phyloP scores from a whole-genome alignment of 257 asterid species.

The Penstemon eatonii region DNA sequence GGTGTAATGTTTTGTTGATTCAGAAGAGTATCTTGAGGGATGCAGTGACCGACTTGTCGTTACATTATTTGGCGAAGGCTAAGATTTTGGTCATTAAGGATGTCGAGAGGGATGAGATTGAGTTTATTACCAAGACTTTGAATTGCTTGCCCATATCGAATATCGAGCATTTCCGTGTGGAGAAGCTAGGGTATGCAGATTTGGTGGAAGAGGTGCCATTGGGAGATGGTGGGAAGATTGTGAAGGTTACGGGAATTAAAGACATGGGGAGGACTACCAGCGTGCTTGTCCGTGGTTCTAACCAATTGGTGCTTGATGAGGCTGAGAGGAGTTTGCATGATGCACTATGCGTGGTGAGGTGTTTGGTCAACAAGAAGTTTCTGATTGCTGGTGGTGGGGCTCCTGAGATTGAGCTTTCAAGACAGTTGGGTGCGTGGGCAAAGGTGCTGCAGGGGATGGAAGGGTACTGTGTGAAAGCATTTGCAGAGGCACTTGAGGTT shows the following conservation, averaged over 20 bases:
- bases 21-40: slow-evolving; percentile 99
- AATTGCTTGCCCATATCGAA: slow-evolving; percentile 95
- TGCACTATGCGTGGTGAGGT: slow-evolving; percentile 94
- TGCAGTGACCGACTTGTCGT: slow-evolving; percentile 90
- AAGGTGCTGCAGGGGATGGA: slow-evolving; percentile 98
- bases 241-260: slow-evolving; percentile 87
- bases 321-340: slow-evolving; percentile 99
- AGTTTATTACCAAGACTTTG: slow-evolving; percentile 96
- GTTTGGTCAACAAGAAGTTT: slow-evolving; percentile 90
- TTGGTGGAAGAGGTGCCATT: slow-evolving; percentile 88
- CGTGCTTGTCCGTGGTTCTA: slow-evolving; percentile 90
- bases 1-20: slow-evolving; percentile 90
- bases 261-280: slow-evolving; percentile 96
- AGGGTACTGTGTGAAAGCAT: slow-evolving; percentile 86
- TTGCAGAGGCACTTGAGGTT: slow-evolving; percentile 97
- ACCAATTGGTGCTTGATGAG: slow-evolving; percentile 89
- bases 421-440: slow-evolving; percentile 97
- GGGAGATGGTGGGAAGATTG: slow-evolving; percentile 98
- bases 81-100: slow-evolving; percentile 91
- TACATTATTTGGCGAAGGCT: slow-evolving; percentile 92
- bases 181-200: slow-evolving; percentile 87
- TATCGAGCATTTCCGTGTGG: slow-evolving; percentile 85
- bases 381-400: slow-evolving; percentile 99
- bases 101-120: slow-evolving; percentile 98
- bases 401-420: slow-evolving; percentile 95